Conservation (phyloP, 176 grass and related monocot species). For the Triticum timopheevii region DNA sequence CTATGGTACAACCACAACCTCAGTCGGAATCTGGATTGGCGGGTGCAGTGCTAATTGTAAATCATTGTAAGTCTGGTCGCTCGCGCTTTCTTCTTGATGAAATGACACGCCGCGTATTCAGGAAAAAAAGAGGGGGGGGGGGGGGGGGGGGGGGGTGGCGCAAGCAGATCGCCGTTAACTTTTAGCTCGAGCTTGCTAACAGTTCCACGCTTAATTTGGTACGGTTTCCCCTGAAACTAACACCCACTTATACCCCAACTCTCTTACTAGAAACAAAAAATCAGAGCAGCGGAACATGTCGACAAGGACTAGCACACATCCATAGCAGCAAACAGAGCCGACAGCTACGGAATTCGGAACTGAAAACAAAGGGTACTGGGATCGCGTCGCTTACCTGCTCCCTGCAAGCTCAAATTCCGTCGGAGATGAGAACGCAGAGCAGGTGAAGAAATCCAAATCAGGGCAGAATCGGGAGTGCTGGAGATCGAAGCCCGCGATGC, state of each 20-base stretch:
- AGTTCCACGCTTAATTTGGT: background rate
- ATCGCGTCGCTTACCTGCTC: slow-evolving; percentile 12
- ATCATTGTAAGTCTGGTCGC: background rate
- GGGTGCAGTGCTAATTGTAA: background rate
- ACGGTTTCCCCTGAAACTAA: background rate
- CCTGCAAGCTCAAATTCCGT: background rate
- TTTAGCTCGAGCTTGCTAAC: background rate
- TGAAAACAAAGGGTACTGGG: background rate
- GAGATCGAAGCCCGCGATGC: background rate
- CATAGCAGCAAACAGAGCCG: background rate
- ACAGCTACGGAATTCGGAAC: background rate
- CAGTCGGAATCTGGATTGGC: background rate
- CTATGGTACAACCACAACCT: background rate
- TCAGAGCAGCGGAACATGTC: background rate
- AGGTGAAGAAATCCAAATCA: too few species aligned
- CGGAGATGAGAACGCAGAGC: background rate
- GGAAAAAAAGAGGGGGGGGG: background rate
- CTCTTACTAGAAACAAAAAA: background rate
- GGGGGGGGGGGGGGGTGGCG: fast-evolving
- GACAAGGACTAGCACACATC: background rate
- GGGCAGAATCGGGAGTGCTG: background rate
- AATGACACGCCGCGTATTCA: background rate
- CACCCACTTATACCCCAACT: background rate
- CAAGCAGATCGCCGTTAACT: background rate
- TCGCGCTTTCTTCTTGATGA: background rate